Evolutionary conservation across 345 rosid species (phyloP), one percentile per base, ranked within the genome.

Genomic region (Eucalyptus pauciflora): DNA sequence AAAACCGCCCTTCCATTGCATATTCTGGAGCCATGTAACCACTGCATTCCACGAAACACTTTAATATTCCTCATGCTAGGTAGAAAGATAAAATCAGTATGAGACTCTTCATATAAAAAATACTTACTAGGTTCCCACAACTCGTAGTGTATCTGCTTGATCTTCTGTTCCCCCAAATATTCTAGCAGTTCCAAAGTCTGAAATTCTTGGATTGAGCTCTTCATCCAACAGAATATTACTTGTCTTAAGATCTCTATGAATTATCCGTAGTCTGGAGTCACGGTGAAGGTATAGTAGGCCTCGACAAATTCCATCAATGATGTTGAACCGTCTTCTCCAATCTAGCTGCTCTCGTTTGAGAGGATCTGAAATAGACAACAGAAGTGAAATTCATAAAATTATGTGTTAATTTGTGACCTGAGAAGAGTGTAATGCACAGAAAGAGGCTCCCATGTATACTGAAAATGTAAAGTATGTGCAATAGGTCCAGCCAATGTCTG

Each of bases 21-120:
- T 93, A 94, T 88, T 94, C 94, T 4, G 95, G 93, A 43, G 95
- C 87, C 95, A 93, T 95, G 33, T 93, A 95, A 10, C 95, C 96
- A 8, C 93, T 93, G 91, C 50, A 64, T 13, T n/a, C 12, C 25
- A 86, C 24, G 50, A 13, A 52, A 50, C 17, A 31, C 27, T 50
- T 71, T 17, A 80, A 93, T 91, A 90, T 37, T 7, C 25, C 50
- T 46, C 3, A 29, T 43, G 41, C 20, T 51, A 6, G 51, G 37
- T 48, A 37, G 22, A 24, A 31, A 37, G 29, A n/a, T 18, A 54
- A 85, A 52, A 16, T 48, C 60, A 14, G 46, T 4, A 13, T 0
- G 51, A 86, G 25, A 86, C 7, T 46, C 3, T 15, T 11, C 8
- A 48, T 43, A 43, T 13, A 80, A 81, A 62, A 67, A 15, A 29